Evolutionary conservation across 345 rosid genomes (phyloP).

Genomic region (Lagerstroemia speciosa): DNA sequence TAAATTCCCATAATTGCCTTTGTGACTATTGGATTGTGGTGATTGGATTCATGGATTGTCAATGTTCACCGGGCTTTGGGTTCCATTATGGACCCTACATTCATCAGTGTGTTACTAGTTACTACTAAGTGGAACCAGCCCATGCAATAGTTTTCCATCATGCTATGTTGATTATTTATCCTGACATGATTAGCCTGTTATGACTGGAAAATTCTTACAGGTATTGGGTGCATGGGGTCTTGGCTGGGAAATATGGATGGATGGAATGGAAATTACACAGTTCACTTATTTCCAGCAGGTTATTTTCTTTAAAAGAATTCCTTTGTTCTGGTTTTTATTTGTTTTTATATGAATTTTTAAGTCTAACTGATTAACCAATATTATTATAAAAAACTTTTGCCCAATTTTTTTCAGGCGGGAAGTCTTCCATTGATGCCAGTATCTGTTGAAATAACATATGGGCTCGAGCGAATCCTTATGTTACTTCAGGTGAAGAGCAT

Average conservation of each 20-base stretch:
- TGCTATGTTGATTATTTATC: background rate
- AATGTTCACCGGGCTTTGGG: background rate
- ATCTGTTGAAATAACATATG: slow-evolving; percentile 97
- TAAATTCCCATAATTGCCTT: background rate
- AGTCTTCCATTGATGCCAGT: slow-evolving; percentile 84
- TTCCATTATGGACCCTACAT: slow-evolving; percentile 5
- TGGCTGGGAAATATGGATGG: slow-evolving; percentile 99
- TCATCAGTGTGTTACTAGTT: background rate
- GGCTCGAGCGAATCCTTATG: slow-evolving; percentile 96
- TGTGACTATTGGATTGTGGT: background rate
- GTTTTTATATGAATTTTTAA: background rate
- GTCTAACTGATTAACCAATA: background rate
- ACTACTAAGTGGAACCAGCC: background rate
- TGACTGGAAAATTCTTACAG: slow-evolving; percentile 26
- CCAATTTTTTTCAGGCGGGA: slow-evolving; percentile 53
- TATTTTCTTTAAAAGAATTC: slow-evolving; percentile 5
- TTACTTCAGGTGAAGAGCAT: slow-evolving; percentile 65
- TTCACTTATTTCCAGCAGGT: slow-evolving; percentile 99
- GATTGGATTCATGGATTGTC: background rate
- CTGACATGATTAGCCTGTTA: background rate
- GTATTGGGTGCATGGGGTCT: slow-evolving; percentile 99
- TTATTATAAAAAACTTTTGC: slow-evolving; percentile 5
- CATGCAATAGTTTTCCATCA: background rate
- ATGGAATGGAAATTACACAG: slow-evolving; percentile 98
- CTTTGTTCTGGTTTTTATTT: background rate